A percentile compares a stretch with the other conserved stretches of the same genome.
Evolutionary conservation across 306 rosid genomes (phyloP).

Genomic region (Inga laurina): DNA sequence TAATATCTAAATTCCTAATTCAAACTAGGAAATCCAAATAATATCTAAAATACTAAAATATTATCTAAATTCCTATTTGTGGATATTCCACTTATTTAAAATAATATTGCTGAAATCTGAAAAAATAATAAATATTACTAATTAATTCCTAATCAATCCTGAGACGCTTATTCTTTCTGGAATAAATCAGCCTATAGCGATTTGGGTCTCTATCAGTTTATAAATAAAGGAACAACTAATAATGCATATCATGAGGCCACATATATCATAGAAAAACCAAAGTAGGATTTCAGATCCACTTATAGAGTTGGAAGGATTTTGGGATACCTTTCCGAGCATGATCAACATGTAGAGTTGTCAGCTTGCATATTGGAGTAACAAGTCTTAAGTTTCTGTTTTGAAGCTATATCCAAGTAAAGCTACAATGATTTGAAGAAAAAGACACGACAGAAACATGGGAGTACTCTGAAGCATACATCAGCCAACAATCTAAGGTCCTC

Average conservation of each 20-base stretch:
- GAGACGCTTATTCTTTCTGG: too few relatives aligned
- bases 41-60: too few relatives aligned
- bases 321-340: slow-evolving; percentile 10
- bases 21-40: too few relatives aligned
- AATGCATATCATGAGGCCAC: neutral
- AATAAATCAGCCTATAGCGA: too few relatives aligned
- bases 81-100: too few relatives aligned
- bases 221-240: neutral
- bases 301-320: slow-evolving; percentile 12
- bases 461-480: slow-evolving; percentile 11
- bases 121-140: too few relatives aligned
- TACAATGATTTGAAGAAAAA: slow-evolving; percentile 1
- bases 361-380: neutral
- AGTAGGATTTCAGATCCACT: slow-evolving; percentile 6
- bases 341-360: slow-evolving; percentile 23
- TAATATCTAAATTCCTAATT: too few relatives aligned
- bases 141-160: too few relatives aligned
- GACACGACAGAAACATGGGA: neutral
- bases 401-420: slow-evolving; percentile 8
- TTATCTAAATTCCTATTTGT: too few relatives aligned
- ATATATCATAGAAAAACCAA: slow-evolving; percentile 8
- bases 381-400: slow-evolving; percentile 4
- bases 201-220: too few relatives aligned
- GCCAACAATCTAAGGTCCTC: slow-evolving; percentile 8
- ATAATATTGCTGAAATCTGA: too few relatives aligned